phyloP scores from a whole-genome alignment of 1,139 yeast genomes.

The Torulaspora pretoriensis region DNA sequence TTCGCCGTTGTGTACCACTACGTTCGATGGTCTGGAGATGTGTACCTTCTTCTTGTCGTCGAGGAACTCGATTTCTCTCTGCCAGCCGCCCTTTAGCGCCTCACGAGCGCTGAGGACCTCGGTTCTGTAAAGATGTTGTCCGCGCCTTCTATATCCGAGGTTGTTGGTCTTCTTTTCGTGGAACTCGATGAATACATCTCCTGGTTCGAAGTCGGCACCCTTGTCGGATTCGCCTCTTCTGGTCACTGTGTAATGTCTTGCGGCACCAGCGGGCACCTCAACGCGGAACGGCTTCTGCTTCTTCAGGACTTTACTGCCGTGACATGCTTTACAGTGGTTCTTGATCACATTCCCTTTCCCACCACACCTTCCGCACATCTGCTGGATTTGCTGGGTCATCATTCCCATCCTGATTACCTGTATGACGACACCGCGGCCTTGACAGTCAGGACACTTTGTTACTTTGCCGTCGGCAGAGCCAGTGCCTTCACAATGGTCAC shows the following conservation, averaged over 20 bases:
- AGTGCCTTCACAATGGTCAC: constrained; percentile 73
- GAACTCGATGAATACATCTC: constrained; percentile 64
- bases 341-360: constrained; percentile 71
- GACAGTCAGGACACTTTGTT: constrained; percentile 61
- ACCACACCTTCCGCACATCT: constrained; percentile 70
- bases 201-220: constrained; percentile 75
- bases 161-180: constrained; percentile 52
- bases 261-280: constrained; percentile 66
- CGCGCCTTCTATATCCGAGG: constrained; percentile 83
- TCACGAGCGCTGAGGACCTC: constrained; percentile 72
- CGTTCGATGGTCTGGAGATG: constrained; percentile 50
- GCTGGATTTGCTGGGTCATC: constrained; percentile 80
- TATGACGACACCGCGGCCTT: constrained; percentile 69
- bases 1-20: constrained; percentile 58
- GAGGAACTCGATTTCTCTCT: constrained; percentile 57
- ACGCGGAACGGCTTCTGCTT: constrained; percentile 56
- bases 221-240: constrained; percentile 79
- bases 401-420: constrained; percentile 78
- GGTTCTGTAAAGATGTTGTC: constrained; percentile 68
- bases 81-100: constrained; percentile 78
- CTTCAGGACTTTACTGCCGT: constrained; percentile 62
- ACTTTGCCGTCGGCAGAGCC: constrained; percentile 78
- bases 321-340: constrained; percentile 62
- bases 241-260: constrained; percentile 54
- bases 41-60: constrained; percentile 54